Evolutionary conservation across 2,329 filamentous ascomycete genomes (phyloP), one percentile per base, ranked within the genome.

Genomic region (Neonectria coccinea): DNA sequence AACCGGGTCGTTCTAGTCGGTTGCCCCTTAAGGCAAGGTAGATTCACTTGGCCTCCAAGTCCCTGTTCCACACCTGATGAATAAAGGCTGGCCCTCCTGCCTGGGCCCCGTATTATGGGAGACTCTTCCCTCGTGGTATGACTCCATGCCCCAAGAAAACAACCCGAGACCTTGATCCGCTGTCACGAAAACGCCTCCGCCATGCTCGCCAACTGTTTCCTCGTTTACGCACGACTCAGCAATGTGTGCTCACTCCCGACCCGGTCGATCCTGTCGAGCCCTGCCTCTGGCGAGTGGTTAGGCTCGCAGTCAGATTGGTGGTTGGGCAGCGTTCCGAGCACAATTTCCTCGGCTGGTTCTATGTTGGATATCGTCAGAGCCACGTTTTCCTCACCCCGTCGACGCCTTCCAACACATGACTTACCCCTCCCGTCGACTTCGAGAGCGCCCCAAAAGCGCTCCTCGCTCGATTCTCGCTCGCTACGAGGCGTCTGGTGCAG

Each of bases 1-100:
- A 39, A 53, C 61, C 55, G 44, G 56, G 55, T 39, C 51, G 50
- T 48, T 48, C 33, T 47, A 55, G 44, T n/a, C 50, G 16, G 42
- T 63, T 63, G 27, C 61, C 61, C 16, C 27, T 55, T 55, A 25
- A n/a, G 50, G 61, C 18, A 36, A 41, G 55, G 55, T 63, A 33
- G 33, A 31, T 48, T 41, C 29, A 42, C 42, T 22, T 53, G 41
- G n/a, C 39, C 22, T 47, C 45, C 20, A 27, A 57, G 16, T 41
- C 52, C 41, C 33, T 18, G 44, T 50, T 29, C 11, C 48, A 41
- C 54, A 54, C 7, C n/a, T 54, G 31, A 42, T 27, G 18, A 50
- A 53, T 48, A 36, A 45, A 47, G 20, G 10, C 45, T 20, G 39
- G 11, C 22, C 27, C 22, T 50, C 47, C 2, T 12, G 5, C 39